phyloP scores from a whole-genome alignment of 2,329 filamentous ascomycete species.

The Fusarium napiforme region DNA sequence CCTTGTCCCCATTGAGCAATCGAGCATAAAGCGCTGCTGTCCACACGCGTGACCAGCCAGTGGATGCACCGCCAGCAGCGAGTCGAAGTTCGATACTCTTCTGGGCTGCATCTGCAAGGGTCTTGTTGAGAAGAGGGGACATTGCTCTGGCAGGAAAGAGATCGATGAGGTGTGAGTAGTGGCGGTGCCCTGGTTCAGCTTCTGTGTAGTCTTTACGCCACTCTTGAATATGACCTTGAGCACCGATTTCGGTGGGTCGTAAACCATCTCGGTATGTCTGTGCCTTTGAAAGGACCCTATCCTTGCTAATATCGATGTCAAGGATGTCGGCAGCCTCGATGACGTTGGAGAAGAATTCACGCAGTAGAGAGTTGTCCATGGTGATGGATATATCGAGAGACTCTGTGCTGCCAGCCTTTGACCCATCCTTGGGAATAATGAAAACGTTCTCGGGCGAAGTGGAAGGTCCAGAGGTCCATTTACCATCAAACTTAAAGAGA shows the following conservation, averaged over 20 bases:
- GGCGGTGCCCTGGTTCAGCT: not conserved
- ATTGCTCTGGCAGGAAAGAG: not conserved
- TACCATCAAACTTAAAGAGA: not conserved
- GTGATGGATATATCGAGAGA: not conserved
- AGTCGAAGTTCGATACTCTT: not conserved
- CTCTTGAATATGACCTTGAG: not conserved
- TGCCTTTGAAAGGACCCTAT: not conserved
- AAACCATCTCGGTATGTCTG: not conserved
- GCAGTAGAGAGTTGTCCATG: not conserved
- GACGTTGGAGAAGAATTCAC: not conserved
- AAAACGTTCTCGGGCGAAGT: not conserved
- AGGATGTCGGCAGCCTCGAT: not conserved
- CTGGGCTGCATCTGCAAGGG: not conserved
- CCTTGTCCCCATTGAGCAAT: not conserved
- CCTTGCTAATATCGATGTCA: accelerated
- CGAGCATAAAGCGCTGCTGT: not conserved
- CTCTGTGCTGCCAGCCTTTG: not conserved
- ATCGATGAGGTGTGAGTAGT: not conserved
- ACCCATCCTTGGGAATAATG: not conserved
- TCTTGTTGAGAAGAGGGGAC: not conserved
- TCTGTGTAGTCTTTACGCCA: not conserved
- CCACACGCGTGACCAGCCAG: not conserved
- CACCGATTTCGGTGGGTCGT: not conserved
- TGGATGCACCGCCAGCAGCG: not conserved
- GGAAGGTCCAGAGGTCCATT: not conserved